Evolutionary conservation across 306 rosid genomes (phyloP), one percentile per base, ranked within the genome.

Genomic region (Sindora glabra): DNA sequence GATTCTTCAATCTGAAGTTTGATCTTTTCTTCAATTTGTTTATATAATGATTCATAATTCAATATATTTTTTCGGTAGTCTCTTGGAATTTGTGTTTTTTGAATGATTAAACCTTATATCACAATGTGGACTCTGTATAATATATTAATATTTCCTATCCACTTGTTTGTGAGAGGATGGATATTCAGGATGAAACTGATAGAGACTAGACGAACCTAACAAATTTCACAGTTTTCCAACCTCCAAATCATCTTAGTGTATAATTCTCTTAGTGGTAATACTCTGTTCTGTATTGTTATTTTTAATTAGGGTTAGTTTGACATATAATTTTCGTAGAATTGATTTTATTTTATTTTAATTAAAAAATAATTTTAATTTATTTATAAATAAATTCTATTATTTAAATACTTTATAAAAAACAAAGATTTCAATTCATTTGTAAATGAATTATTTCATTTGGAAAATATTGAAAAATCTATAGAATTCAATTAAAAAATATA

Each of bases 161-260:
- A 27, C 42, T 61, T 4, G 2, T 62, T 55, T 55, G 12, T 2
- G 3, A 87, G 75, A 85, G 97, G 58, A 90, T 82, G 79, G 97
- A 90, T 79, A 90, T 90, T 73, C 72, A 78, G 71, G 97, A 90
- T 23, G 97, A 90, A 83, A 90, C 97, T 0, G 97, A 90, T 61
- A 79, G 97, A 87, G 81, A 90, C 97, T 16, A 96, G 97, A 45
- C 90, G 94, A 48, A 21, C 69, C 53, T 87, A 73, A 70, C 83
- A 74, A 77, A 90, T 90, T 60, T 90, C 97, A 8, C n/a, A 78
- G 83, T 30, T 89, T 90, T 25, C 97, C 97, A 30, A 90, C 87
- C n/a, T n/a, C n/a, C n/a, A n/a, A n/a, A n/a, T 79, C 97, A 90
- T 75, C 95, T 90, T 39, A 90, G 97, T 58, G 87, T 90, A 65